phyloP scores from a whole-genome alignment of 768 basidiomycete genomes.

The Pholiota microspora region DNA sequence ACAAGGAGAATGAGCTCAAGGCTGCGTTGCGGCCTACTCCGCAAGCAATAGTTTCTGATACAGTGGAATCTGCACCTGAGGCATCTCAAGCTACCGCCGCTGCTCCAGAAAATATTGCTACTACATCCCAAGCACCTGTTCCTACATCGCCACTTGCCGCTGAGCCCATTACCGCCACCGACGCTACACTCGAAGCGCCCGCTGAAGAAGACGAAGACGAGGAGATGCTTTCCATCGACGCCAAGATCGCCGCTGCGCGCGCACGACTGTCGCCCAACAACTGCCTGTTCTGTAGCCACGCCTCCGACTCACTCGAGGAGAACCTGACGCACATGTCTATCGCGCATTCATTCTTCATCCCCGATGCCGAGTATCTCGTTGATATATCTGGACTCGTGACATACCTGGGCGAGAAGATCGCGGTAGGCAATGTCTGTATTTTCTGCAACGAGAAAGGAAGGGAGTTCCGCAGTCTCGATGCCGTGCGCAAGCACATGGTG shows the following conservation, averaged over 20 bases:
- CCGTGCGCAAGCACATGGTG: slow-evolving; percentile 92
- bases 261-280: slow-evolving; percentile 56
- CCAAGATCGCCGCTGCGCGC: slow-evolving; percentile 71
- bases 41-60: slow-evolving; percentile 4
- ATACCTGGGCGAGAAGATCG: slow-evolving; percentile 91
- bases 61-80: slow-evolving; percentile 13
- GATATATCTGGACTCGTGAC: slow-evolving; percentile 79
- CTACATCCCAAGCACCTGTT: not conserved
- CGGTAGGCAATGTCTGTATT: slow-evolving; percentile 90
- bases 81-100: slow-evolving; percentile 14
- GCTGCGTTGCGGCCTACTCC: slow-evolving; percentile 24
- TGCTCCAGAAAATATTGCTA: not conserved
- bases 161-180: too few relatives aligned
- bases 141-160: too few relatives aligned
- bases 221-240: slow-evolving; percentile 59
- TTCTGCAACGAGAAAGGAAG: slow-evolving; percentile 82
- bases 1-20: slow-evolving; percentile 73
- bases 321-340: slow-evolving; percentile 87
- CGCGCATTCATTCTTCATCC: slow-evolving; percentile 92
- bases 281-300: slow-evolving; percentile 84
- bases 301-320: slow-evolving; percentile 49
- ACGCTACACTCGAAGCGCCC: slow-evolving; percentile 5
- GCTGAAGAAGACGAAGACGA: slow-evolving; percentile 32
- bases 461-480: slow-evolving; percentile 82
- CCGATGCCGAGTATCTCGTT: slow-evolving; percentile 87